Evolutionary conservation across 1,284 basidiomycete genomes (phyloP).

Genomic region (Trametes sp.): DNA sequence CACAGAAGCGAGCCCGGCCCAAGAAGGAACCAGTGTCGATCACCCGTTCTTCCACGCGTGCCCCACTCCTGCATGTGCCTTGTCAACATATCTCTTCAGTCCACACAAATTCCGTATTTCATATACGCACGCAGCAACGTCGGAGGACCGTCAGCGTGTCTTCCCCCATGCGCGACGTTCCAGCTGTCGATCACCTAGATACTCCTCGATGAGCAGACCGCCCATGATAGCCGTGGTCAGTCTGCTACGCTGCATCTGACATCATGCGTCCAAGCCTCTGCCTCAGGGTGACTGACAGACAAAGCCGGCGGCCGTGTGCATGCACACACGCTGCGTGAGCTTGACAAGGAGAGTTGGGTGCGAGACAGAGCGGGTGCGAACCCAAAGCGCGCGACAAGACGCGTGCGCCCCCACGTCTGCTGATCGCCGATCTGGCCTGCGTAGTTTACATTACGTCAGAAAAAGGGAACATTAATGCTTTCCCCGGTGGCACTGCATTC

Average conservation of each 20-base stretch:
- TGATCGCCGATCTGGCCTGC: slow-evolving; percentile 23
- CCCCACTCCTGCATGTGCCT: slow-evolving; percentile 8
- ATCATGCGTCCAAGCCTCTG: slow-evolving; percentile 7
- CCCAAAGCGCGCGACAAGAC: slow-evolving; percentile 10
- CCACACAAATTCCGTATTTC: slow-evolving; percentile 14
- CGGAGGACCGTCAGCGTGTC: not conserved
- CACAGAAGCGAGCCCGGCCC: slow-evolving; percentile 11
- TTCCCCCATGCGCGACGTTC: slow-evolving; percentile 1
- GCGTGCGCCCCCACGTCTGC: slow-evolving; percentile 14
- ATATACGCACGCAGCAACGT: slow-evolving; percentile 16
- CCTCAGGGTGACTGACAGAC: slow-evolving; percentile 14
- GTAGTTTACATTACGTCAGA: slow-evolving; percentile 28
- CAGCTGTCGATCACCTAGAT: slow-evolving; percentile 26
- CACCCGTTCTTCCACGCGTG: slow-evolving; percentile 7
- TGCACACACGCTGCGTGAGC: slow-evolving; percentile 20
- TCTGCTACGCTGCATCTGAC: not conserved
- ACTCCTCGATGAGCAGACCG: slow-evolving; percentile 9
- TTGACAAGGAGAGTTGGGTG: slow-evolving; percentile 21
- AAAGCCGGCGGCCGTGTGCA: slow-evolving; percentile 13
- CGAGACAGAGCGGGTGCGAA: slow-evolving; percentile 19
- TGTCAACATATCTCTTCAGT: not conserved
- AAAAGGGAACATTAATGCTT: slow-evolving; percentile 22
- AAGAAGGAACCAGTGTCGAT: slow-evolving; percentile 31
- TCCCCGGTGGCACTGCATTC: slow-evolving; percentile 20
- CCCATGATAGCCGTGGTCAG: slow-evolving; percentile 24